Evolutionary conservation across 305 asterid genomes (phyloP).

Genomic region (Euphrasia arctica): DNA sequence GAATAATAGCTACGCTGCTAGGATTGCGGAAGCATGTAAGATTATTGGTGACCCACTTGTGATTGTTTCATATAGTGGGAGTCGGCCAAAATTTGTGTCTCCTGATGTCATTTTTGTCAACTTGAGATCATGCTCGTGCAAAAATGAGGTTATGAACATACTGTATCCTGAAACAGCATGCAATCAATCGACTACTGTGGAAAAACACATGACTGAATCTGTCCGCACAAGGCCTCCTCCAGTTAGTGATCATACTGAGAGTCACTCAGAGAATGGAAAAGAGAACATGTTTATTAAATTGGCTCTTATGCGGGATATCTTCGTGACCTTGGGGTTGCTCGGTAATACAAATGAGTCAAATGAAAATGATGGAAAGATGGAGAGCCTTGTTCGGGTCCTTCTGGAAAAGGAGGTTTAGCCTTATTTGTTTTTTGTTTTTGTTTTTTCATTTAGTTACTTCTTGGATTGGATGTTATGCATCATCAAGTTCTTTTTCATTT

Average conservation of each 20-base stretch:
- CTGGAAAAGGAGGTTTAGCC: conserved; percentile 36
- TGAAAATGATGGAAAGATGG: conserved; percentile 12
- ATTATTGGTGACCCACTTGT: conserved; percentile 47
- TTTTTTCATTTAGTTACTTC: not conserved
- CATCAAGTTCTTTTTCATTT: not conserved
- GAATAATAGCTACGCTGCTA: conserved; percentile 2
- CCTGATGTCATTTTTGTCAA: conserved; percentile 39
- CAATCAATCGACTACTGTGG: not conserved
- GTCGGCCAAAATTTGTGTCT: conserved; percentile 4
- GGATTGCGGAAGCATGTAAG: conserved; percentile 47
- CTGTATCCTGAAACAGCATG: conserved; percentile 33
- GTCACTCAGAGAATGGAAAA: conserved; percentile 13
- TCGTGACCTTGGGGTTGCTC: conserved; percentile 10
- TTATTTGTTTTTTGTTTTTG: too few species aligned
- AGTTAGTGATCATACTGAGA: not conserved
- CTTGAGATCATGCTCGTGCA: conserved; percentile 24
- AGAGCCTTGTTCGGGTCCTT: not conserved
- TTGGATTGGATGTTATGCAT: not conserved
- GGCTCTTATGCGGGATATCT: conserved; percentile 30
- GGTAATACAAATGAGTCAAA: not conserved
- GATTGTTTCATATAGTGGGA: conserved; percentile 28
- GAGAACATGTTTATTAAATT: conserved; percentile 25
- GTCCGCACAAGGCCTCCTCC: not conserved
- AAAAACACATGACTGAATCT: not conserved
- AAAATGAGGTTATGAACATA: conserved; percentile 30